These are phyloP conservation scores for Solanum pimpinellifolium DNA, from an alignment of 257 asterid species.

Conservation along the genomic window DNA sequence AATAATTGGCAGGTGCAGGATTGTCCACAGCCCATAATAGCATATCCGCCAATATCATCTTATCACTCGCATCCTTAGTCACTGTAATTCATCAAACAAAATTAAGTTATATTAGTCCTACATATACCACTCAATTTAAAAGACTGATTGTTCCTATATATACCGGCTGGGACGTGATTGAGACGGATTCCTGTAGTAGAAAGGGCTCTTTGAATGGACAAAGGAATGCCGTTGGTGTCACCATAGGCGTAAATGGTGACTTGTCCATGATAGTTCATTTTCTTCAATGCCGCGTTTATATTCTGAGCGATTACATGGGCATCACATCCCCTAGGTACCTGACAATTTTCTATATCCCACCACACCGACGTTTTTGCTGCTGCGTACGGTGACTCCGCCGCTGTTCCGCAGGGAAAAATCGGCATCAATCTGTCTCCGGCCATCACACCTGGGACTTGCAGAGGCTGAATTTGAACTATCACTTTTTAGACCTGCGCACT, in stretches of 20 bases:
- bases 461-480: background rate
- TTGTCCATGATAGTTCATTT: constrained; percentile 68
- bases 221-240: constrained; percentile 45
- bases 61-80: constrained; percentile 42
- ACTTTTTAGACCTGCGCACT: too few relatives aligned
- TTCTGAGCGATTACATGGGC: constrained; percentile 75
- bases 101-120: background rate
- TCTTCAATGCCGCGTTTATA: constrained; percentile 60
- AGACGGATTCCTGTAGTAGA: constrained; percentile 77
- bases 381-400: constrained; percentile 56
- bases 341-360: constrained; percentile 96
- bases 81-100: constrained; percentile 13
- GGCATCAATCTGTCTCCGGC: background rate
- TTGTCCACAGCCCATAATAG: constrained; percentile 56
- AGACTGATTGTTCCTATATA: background rate
- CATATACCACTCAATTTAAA: background rate
- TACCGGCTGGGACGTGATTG: constrained; percentile 84
- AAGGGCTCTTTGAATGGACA: constrained; percentile 46
- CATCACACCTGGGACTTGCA: background rate
- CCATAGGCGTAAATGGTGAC: constrained; percentile 74
- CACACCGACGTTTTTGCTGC: constrained; percentile 71
- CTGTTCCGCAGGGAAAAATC: background rate
- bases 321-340: constrained; percentile 55
- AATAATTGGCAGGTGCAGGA: constrained; percentile 53
- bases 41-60: constrained; percentile 42